Conservation (phyloP, 1,284 basidiomycete species). For the Bondarzewia mesenterica region DNA sequence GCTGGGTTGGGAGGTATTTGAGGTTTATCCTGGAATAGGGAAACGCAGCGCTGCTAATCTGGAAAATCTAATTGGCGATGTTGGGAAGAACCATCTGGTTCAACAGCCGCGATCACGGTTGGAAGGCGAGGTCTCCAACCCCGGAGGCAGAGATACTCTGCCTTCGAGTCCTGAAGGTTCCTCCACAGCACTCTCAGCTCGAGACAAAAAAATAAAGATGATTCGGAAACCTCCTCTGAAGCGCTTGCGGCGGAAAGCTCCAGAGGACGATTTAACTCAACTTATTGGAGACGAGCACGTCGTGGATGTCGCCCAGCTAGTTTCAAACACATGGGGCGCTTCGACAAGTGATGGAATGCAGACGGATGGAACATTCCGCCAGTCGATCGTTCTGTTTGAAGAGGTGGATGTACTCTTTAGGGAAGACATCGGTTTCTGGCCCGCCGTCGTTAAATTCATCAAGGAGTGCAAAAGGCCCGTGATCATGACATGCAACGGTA, state of each 20-base stretch:
- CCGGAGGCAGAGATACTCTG: neutral
- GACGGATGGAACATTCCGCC: slow-evolving; percentile 25
- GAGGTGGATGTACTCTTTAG: slow-evolving; percentile 93
- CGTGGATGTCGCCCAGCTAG: neutral
- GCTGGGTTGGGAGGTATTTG: slow-evolving; percentile 93
- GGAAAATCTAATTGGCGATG: slow-evolving; percentile 81
- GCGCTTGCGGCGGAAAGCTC: neutral
- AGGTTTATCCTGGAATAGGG: slow-evolving; percentile 94
- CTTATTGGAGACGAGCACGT: neutral
- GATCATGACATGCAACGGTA: slow-evolving; percentile 90
- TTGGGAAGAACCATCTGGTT: slow-evolving; percentile 79
- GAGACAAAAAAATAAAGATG: too few relatives aligned
- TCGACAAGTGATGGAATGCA: neutral
- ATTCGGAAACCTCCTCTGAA: neutral
- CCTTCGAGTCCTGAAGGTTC: neutral
- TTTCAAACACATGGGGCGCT: neutral
- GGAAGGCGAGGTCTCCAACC: neutral
- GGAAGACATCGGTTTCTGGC: slow-evolving; percentile 91
- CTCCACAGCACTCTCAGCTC: neutral
- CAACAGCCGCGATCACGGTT: slow-evolving; percentile 15
- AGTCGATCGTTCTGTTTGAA: slow-evolving; percentile 92
- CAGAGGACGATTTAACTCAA: neutral
- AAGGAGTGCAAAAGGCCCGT: slow-evolving; percentile 79
- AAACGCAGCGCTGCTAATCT: slow-evolving; percentile 77
- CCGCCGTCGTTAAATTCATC: slow-evolving; percentile 73